Evolutionary conservation across 768 basidiomycete species (phyloP), one percentile per base, ranked within the genome.

Genomic region (Suillus clintonianus): DNA sequence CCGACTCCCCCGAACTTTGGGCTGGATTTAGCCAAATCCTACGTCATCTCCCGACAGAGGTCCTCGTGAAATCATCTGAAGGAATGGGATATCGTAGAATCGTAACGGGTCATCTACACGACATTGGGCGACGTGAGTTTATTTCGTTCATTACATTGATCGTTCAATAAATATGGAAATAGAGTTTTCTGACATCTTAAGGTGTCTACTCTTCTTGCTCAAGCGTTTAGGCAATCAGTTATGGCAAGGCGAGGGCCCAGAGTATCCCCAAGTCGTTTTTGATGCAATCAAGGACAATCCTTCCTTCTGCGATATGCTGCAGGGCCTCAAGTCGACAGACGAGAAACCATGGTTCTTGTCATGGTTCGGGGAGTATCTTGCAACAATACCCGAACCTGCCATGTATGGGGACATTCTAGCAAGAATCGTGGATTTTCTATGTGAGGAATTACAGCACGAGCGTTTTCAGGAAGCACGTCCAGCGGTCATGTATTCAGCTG

Each of bases 231-330:
- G 81, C 0, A 67, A 75, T 3, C 70, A 80, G 13, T 72, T 94
- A 15, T 98, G 97, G 96, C 72, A 79, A 22, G 85, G 82, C 34
- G 89, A 92, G 67, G 83, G 84, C 1, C 79, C 85, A 5, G 89
- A 92, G 69, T 92, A 89, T 70, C 89, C 94, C 3, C 85, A 88
- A 67, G 82, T 90, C 41, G 83, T 94, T 8, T 89, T 97, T 69
- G 93, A 92, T 70, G 84, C 89, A 15, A 84, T 98, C 70, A 91
- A 91, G 72, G 89, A 93, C 71, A 98, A 97, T 72, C 72, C 79
- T 3, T 78, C 81, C 7, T 89, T 85, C 70, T 70, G 78, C 39
- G 73, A 80, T 36, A 74, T 85, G 47, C 66, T 92, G 14, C 78
- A 79, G 60, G 75, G 72, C 4, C 64, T 71, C 13, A 70, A 70